Base-by-base conservation (phyloP, 1,284 basidiomycete genomes). In the Tilletiopsis washingtonensis region DNA sequence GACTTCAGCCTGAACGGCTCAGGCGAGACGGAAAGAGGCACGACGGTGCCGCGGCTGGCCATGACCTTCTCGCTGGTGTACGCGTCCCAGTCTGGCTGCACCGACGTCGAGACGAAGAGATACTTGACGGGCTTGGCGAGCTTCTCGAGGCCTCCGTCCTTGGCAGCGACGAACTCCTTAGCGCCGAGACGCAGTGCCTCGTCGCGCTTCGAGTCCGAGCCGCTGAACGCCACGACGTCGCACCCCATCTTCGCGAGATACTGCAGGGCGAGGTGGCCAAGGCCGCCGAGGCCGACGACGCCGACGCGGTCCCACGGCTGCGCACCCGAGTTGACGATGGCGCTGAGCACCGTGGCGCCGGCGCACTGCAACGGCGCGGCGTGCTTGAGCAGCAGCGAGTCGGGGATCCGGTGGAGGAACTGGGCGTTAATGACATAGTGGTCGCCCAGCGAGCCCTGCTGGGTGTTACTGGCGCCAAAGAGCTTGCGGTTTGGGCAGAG, bases 381-480 rank as follows among this genome's bases (percentile, higher is more conserved):
- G 25, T 61, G 47, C 46, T 54, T 56, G 24, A 71, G 56, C 34
- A 61, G 56, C 17, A 69, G 42, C 1, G 34, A 53, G 17, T 71
- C 63, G 14, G 67, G 69, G 36, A 71, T 68, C 34, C 43, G 41
- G 57, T 69, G 65, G 27, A 62, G 61, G 43, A 68, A 71, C 15
- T 54, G 39, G 19, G 62, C 56, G 34, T 60, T 52, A 40, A 71
- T 47, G 47, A 71, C 69, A 44, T 62, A 65, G 42, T 53, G 54
- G 51, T 69, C 67, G n/a, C 63, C 65, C 39, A 71, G 66, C 20
- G 58, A 59, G 20, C 58, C 69, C 45, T 64, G 57, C 42, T 71
- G 62, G 6, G 59, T 41, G 42, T 71, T 64, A 15, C 47, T 52
- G 3, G 24, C 25, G 34, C 47, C 67, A 53, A 67, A 71, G 58